Evolutionary conservation across 495 filamentous ascomycete species (phyloP).

Genomic region (Neurospora tetrasperma): DNA sequence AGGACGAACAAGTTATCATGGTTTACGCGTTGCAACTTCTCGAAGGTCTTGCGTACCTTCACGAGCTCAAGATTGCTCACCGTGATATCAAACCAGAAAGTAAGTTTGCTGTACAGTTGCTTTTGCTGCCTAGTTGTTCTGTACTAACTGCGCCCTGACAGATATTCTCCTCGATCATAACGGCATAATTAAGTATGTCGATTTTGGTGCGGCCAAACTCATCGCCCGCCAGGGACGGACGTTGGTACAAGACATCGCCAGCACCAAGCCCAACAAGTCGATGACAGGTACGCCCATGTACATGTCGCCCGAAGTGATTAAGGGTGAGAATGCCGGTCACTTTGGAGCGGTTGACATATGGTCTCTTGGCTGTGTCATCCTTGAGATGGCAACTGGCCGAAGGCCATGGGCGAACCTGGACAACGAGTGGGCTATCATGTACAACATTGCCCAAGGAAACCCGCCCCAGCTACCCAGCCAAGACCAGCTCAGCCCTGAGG

Average conservation of each 20-base stretch:
- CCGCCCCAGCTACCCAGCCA: constrained; percentile 68
- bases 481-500: constrained; percentile 75
- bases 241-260: constrained; percentile 49
- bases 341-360: constrained; percentile 90
- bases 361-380: constrained; percentile 92
- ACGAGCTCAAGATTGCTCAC: constrained; percentile 82
- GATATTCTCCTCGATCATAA: constrained; percentile 95
- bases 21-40: constrained; percentile 94
- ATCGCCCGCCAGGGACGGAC: constrained; percentile 92
- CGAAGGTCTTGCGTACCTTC: constrained; percentile 90
- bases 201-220: constrained; percentile 96
- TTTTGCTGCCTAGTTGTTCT: neutral
- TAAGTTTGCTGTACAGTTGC: constrained; percentile 30
- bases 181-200: constrained; percentile 97
- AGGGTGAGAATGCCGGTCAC: constrained; percentile 64
- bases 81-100: constrained; percentile 98
- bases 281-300: constrained; percentile 99
- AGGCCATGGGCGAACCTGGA: constrained; percentile 95
- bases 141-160: constrained; percentile 24
- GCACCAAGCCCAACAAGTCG: constrained; percentile 66
- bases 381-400: constrained; percentile 94
- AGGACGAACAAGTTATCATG: constrained; percentile 96
- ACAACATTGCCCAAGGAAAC: constrained; percentile 97
- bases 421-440: constrained; percentile 99
- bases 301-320: constrained; percentile 98